These are phyloP conservation scores for Jaltomata sinuosa DNA, from an alignment of 257 asterid genomes.

Conservation along the genomic window DNA sequence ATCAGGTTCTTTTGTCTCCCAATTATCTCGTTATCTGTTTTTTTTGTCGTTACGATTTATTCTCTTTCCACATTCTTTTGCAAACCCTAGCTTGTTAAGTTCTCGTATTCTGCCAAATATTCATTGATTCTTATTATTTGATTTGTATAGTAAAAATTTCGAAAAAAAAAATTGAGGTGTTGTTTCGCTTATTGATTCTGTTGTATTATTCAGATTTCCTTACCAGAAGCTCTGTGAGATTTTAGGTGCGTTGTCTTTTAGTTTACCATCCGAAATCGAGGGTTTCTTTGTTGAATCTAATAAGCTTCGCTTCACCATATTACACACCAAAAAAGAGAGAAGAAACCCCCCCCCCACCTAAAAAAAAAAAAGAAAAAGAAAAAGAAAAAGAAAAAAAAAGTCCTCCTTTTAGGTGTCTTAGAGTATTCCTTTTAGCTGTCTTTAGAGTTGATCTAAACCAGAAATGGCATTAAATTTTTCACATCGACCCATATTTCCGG, in stretches of 20 bases:
- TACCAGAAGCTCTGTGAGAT: slow-evolving; percentile 67
- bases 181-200: slow-evolving; percentile 2
- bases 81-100: slow-evolving; percentile 20
- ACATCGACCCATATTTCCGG: slow-evolving; percentile 45
- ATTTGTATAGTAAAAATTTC: slow-evolving; percentile 14
- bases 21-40: background rate
- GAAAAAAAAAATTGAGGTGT: slow-evolving; percentile 6
- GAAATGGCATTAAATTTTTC: slow-evolving; percentile 89
- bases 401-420: background rate
- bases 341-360: no score
- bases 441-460: background rate
- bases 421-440: slow-evolving; percentile 2
- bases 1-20: background rate
- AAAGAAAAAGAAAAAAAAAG: background rate
- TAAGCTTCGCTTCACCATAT: background rate
- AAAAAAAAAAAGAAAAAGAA: background rate
- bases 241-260: slow-evolving; percentile 86
- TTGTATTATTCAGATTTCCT: slow-evolving; percentile 8
- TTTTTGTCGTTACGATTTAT: background rate
- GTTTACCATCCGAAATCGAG: slow-evolving; percentile 80
- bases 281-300: slow-evolving; percentile 50
- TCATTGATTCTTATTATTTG: slow-evolving; percentile 23
- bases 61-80: background rate
- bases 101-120: slow-evolving; percentile 2
- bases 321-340: slow-evolving; percentile 5